Conservation (phyloP, 805 yeast genomes). For the Candida ipomoeae region DNA sequence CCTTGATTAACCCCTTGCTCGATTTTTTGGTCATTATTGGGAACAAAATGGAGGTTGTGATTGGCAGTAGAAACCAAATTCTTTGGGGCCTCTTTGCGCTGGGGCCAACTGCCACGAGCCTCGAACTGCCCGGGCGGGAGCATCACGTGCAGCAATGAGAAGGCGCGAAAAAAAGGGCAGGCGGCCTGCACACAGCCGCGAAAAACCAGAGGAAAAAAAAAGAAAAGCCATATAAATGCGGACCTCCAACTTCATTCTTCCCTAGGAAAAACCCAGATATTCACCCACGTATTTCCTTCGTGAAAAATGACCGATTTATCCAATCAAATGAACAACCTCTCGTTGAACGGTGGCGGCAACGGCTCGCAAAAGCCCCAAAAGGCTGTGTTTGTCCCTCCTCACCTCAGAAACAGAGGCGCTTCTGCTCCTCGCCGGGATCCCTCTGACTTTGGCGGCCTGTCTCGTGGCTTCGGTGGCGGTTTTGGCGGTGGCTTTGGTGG, state of each 20-base stretch:
- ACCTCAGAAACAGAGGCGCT: constrained; percentile 32
- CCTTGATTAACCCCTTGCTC: too few relatives aligned
- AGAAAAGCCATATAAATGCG: not conserved
- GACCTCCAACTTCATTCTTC: not conserved
- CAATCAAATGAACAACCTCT: constrained; percentile 53
- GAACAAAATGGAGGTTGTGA: too few relatives aligned
- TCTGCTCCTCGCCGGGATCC: constrained; percentile 30
- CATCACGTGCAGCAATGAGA: constrained; percentile 5
- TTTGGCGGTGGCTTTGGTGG: constrained; percentile 16
- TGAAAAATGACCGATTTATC: constrained; percentile 55
- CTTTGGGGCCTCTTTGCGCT: too few relatives aligned
- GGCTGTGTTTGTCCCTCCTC: constrained; percentile 29
- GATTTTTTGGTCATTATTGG: too few relatives aligned
- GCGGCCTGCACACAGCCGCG: constrained; percentile 1
- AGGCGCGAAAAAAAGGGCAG: constrained; percentile 2
- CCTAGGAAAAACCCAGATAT: not conserved
- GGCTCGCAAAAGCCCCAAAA: constrained; percentile 18
- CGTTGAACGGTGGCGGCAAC: constrained; percentile 38
- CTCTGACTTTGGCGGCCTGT: constrained; percentile 17
- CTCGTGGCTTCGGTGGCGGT: constrained; percentile 11
- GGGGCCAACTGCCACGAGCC: too few relatives aligned
- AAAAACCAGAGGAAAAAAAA: constrained; percentile 6
- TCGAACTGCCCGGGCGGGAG: too few relatives aligned
- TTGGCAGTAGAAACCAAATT: too few relatives aligned
- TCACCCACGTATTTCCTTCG: constrained; percentile 1